A percentile compares a stretch with the other conserved stretches of the same genome.
These are phyloP conservation scores for Pseudogymnoascus sp. DNA, from an alignment of 2,329 filamentous ascomycete genomes.

Conservation along the genomic window DNA sequence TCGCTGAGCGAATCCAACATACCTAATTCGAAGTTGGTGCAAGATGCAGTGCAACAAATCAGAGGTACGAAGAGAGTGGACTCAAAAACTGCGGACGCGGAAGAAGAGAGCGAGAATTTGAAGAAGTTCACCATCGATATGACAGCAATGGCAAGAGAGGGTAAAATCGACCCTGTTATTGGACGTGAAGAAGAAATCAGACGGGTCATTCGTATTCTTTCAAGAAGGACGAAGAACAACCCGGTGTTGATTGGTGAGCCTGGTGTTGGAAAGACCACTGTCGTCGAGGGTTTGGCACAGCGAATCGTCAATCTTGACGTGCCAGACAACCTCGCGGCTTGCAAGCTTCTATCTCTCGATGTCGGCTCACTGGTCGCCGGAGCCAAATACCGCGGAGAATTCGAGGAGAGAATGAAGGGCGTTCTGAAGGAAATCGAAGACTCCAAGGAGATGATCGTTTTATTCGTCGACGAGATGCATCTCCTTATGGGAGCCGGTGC, in stretches of 20 bases:
- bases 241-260: constrained; percentile 96
- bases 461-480: constrained; percentile 98
- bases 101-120: constrained; percentile 87
- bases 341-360: constrained; percentile 88
- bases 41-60: constrained; percentile 83
- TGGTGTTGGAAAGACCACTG: constrained; percentile 96
- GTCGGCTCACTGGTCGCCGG: constrained; percentile 92
- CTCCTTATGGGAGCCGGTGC: constrained; percentile 95
- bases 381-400: constrained; percentile 97
- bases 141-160: constrained; percentile 91
- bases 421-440: constrained; percentile 94
- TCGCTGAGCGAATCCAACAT: constrained; percentile 80
- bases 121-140: constrained; percentile 99
- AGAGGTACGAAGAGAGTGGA: constrained; percentile 89
- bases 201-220: constrained; percentile 83
- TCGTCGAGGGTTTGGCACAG: constrained; percentile 90
- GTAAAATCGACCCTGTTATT: constrained; percentile 96
- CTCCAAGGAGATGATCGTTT: constrained; percentile 90
- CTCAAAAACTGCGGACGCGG: constrained; percentile 88
- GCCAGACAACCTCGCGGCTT: constrained; percentile 86
- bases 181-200: constrained; percentile 93
- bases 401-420: constrained; percentile 98
- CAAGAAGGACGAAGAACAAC: constrained; percentile 95
- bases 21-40: constrained; percentile 81
- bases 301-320: constrained; percentile 96